phyloP scores from a whole-genome alignment of 2,329 filamentous ascomycete genomes.

The Aspergillus fischeri region DNA sequence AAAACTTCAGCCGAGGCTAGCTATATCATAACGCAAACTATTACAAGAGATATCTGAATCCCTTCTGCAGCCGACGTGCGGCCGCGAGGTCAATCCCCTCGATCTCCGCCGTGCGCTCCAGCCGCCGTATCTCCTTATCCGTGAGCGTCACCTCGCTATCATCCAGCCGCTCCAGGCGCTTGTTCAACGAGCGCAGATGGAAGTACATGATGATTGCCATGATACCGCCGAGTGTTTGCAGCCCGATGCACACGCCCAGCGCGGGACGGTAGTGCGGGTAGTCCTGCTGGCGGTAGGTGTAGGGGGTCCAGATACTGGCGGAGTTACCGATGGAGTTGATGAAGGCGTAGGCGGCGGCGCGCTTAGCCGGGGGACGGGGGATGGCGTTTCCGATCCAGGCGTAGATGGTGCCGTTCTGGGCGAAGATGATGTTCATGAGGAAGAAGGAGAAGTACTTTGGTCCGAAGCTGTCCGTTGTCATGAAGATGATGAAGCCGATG shows the following conservation, averaged over 20 bases:
- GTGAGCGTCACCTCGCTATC: constrained; percentile 44
- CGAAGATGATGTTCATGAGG: constrained; percentile 54
- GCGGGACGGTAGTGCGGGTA: constrained; percentile 39
- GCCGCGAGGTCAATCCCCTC: constrained; percentile 49
- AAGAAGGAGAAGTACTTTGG: constrained; percentile 55
- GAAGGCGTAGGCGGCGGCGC: constrained; percentile 52
- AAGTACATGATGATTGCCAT: constrained; percentile 36
- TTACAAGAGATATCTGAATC: constrained; percentile 47
- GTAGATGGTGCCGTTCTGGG: constrained; percentile 49
- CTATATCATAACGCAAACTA: background rate
- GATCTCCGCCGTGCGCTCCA: constrained; percentile 50
- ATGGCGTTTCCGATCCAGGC: constrained; percentile 51
- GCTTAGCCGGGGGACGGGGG: constrained; percentile 52
- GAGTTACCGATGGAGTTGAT: constrained; percentile 55
- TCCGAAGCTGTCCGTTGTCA: constrained; percentile 49
- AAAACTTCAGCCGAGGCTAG: background rate
- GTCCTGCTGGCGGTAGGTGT: constrained; percentile 43
- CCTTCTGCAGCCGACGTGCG: constrained; percentile 51
- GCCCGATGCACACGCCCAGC: constrained; percentile 40
- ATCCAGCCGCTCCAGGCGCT: constrained; percentile 48
- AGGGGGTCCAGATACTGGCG: constrained; percentile 51
- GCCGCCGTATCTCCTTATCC: constrained; percentile 43
- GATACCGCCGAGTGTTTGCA: constrained; percentile 34
- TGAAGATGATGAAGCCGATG: constrained; percentile 52
- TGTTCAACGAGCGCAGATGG: constrained; percentile 46